Evolutionary conservation across 495 filamentous ascomycete species (phyloP).

Genomic region (Podospora pseudocomata): DNA sequence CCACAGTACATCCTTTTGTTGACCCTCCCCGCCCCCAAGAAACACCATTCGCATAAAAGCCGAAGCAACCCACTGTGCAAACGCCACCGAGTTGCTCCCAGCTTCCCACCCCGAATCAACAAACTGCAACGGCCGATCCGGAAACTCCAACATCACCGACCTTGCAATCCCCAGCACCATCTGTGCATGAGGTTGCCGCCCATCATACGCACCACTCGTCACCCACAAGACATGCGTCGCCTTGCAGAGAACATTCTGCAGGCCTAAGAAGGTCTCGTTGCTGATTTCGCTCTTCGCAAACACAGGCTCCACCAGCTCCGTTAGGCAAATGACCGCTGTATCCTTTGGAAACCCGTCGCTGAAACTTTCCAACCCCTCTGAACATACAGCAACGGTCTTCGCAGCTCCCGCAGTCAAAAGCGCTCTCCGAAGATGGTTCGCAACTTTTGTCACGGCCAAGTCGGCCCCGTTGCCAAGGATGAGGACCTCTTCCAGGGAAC

Average conservation of each 20-base stretch:
- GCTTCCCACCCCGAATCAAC: neutral
- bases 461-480: neutral
- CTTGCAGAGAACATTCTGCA: neutral
- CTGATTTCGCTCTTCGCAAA: neutral
- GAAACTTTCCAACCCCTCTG: neutral
- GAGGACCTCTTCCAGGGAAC: neutral
- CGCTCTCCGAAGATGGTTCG: neutral
- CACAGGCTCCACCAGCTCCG: neutral
- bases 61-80: neutral
- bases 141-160: neutral
- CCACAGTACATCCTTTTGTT: neutral
- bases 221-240: neutral
- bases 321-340: neutral
- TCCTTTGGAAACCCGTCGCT: neutral
- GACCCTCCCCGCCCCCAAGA: neutral
- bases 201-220: neutral
- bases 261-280: neutral
- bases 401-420: neutral
- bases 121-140: neutral
- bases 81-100: neutral
- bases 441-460: neutral
- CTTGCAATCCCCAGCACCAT: neutral
- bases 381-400: neutral
- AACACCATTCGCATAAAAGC: neutral
- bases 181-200: neutral